Percentiles rank a stretch among this genome's conserved stretches.
Evolutionary conservation across 495 filamentous ascomycete genomes (phyloP).

Genomic region (Penicillium robsamsonii): DNA sequence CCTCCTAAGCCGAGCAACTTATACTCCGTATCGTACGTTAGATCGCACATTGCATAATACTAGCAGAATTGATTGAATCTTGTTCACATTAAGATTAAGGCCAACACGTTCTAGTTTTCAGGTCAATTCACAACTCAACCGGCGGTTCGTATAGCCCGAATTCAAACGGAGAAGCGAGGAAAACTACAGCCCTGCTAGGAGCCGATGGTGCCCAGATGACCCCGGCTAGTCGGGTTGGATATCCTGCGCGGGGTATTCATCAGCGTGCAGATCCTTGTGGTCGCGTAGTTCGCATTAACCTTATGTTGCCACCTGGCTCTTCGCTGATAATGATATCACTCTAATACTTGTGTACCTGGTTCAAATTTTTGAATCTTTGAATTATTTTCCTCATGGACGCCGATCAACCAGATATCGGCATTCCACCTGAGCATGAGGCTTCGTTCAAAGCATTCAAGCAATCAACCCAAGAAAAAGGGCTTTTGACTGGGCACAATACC

Average conservation of each 20-base stretch:
- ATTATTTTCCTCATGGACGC: neutral
- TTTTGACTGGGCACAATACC: slow-evolving; percentile 22
- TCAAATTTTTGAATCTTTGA: neutral
- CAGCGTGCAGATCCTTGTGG: neutral
- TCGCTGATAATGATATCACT: neutral
- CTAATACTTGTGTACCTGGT: neutral
- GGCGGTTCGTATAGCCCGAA: neutral
- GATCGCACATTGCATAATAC: no score
- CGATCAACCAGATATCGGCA: neutral
- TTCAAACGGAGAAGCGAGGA: no score
- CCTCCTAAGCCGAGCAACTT: no score
- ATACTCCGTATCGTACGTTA: no score
- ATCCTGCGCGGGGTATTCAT: neutral
- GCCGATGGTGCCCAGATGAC: neutral
- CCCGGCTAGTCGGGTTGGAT: neutral
- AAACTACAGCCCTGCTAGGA: neutral
- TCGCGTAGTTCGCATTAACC: neutral
- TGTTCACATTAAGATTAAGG: no score
- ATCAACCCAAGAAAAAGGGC: slow-evolving; percentile 21
- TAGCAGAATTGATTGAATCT: no score
- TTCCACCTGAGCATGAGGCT: neutral
- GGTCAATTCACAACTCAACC: neutral
- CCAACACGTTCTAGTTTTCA: no score
- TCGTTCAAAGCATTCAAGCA: slow-evolving; percentile 18
- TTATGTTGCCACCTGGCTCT: neutral